A percentile compares a stretch with the other conserved stretches of the same genome.
phyloP scores from a whole-genome alignment of 164 flowering plant genomes.

The Platanus orientalis region DNA sequence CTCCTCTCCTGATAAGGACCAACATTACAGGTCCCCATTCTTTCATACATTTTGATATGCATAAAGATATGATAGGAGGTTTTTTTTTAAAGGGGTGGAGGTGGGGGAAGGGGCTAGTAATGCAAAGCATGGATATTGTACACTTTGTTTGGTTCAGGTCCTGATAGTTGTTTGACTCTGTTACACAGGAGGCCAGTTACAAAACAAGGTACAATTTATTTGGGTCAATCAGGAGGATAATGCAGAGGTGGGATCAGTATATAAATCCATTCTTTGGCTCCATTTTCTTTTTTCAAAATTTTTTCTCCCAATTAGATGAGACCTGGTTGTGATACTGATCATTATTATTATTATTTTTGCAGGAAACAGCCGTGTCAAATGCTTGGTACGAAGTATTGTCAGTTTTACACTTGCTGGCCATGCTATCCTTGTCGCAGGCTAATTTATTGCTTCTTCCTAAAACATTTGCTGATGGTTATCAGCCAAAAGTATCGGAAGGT shows the following conservation, averaged over 20 bases:
- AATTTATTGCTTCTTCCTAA: conserved; percentile 83
- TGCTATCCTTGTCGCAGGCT: conserved; percentile 77
- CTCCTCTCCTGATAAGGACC: too few species aligned
- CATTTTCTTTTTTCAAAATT: background rate
- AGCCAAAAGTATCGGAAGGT: conserved; percentile 94
- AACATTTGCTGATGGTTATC: conserved; percentile 77
- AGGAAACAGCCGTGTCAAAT: conserved; percentile 85
- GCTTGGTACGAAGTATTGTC: conserved; percentile 96
- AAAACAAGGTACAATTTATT: conserved; percentile 69
- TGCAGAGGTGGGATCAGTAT: conserved; percentile 48
- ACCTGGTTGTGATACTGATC: background rate
- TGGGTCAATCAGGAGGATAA: conserved; percentile 98
- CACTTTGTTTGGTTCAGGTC: background rate
- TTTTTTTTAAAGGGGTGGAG: too few species aligned
- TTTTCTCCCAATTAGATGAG: background rate
- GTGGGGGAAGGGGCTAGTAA: too few species aligned
- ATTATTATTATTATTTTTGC: conserved; percentile 16
- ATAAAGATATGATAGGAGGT: background rate
- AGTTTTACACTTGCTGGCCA: conserved; percentile 89
- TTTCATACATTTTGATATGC: background rate
- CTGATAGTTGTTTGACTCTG: conserved; percentile 12
- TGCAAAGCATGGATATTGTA: background rate
- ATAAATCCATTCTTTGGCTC: background rate
- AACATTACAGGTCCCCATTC: background rate
- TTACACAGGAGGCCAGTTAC: conserved; percentile 67